Percentiles rank a stretch among this genome's conserved stretches.
Evolutionary conservation across 2,329 filamentous ascomycete species (phyloP).

Genomic region (Elsinoe batatas): DNA sequence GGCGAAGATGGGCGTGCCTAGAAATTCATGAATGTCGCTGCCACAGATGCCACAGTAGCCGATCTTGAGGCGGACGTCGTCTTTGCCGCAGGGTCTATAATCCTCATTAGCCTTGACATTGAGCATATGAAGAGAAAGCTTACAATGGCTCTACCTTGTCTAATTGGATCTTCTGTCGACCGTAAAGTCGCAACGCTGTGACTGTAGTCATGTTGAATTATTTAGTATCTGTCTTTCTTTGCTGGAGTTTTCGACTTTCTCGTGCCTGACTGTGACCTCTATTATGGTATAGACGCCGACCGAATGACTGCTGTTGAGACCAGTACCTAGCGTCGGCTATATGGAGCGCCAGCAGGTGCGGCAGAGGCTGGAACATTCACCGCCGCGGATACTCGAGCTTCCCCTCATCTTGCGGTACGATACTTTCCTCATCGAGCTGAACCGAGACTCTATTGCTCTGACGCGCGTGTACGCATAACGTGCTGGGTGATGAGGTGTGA

Average conservation of each 20-base stretch:
- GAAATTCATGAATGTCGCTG: conserved; percentile 7
- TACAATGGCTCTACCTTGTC: conserved; percentile 6
- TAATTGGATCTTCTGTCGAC: not conserved
- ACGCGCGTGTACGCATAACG: no score
- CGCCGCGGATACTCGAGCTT: no score
- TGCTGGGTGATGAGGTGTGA: no score
- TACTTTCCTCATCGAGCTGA: no score
- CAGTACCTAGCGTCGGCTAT: no score
- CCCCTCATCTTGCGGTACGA: no score
- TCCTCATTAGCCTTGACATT: not conserved
- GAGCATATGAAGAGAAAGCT: not conserved
- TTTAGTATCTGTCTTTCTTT: not conserved
- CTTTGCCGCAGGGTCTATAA: not conserved
- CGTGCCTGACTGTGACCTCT: no score
- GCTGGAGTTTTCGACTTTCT: not conserved
- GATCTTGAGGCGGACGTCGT: conserved; percentile 7
- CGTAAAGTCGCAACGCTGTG: conserved; percentile 1
- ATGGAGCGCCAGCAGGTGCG: no score
- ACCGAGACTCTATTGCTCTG: no score
- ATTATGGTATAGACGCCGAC: no score
- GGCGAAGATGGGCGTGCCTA: not conserved
- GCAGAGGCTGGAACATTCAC: no score
- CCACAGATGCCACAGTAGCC: conserved; percentile 9
- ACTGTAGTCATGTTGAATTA: not conserved
- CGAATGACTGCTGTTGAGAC: no score